Evolutionary conservation across 495 filamentous ascomycete genomes (phyloP).

Genomic region (Aspergillus conjunctus): DNA sequence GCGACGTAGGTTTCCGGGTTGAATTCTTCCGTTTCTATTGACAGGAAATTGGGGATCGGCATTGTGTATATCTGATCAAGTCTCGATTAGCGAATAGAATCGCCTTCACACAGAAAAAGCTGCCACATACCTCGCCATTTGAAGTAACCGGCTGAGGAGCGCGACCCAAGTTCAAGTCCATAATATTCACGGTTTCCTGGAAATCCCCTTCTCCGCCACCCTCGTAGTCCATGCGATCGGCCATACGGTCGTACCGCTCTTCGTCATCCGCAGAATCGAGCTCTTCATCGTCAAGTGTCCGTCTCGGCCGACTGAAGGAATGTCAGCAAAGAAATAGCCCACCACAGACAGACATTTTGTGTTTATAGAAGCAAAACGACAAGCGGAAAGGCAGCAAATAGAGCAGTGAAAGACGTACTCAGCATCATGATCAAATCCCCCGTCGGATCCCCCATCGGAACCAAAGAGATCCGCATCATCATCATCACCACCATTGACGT

Average conservation of each 20-base stretch:
- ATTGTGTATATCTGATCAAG: constrained; percentile 69
- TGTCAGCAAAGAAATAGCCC: constrained; percentile 26
- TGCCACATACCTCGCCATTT: constrained; percentile 58
- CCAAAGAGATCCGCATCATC: constrained; percentile 70
- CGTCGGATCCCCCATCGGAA: constrained; percentile 47
- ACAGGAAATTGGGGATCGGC: constrained; percentile 77
- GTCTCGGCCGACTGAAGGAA: constrained; percentile 47
- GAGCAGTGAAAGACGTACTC: constrained; percentile 31
- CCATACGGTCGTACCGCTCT: constrained; percentile 53
- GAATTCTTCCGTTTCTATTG: constrained; percentile 73
- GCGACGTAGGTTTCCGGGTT: constrained; percentile 70
- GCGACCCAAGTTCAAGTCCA: constrained; percentile 61
- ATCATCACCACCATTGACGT: constrained; percentile 53
- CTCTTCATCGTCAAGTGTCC: constrained; percentile 70
- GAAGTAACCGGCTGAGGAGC: constrained; percentile 72
- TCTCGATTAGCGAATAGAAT: constrained; percentile 9
- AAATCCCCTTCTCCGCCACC: constrained; percentile 47
- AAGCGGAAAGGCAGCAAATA: constrained; percentile 14
- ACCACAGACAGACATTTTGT: neutral
- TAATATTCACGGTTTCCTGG: constrained; percentile 55
- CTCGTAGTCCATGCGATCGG: constrained; percentile 53
- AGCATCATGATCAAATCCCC: constrained; percentile 40
- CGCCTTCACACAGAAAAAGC: neutral
- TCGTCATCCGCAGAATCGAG: constrained; percentile 80
- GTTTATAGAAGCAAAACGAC: neutral